Conservation (phyloP, 805 yeast genomes). For the Ogataea siamensis region DNA sequence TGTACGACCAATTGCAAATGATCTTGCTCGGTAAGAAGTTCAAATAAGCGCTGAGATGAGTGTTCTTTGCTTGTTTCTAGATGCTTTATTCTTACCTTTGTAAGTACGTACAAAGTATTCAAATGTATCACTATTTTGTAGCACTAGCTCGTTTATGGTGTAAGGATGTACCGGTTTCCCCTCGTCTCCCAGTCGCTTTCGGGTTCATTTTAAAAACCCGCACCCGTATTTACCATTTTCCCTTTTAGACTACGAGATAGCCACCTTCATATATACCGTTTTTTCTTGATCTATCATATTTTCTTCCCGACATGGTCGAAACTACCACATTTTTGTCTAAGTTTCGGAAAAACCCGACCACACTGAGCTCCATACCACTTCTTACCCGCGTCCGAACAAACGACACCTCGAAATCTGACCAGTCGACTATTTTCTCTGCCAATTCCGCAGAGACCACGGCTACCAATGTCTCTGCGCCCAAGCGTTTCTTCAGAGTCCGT, state of each 20-base stretch:
- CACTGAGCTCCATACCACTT: slow-evolving; percentile 9
- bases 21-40: slow-evolving; percentile 95
- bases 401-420: slow-evolving; percentile 21
- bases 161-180: neutral
- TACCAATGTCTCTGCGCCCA: slow-evolving; percentile 9
- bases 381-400: slow-evolving; percentile 14
- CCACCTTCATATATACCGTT: neutral
- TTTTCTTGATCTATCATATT: slow-evolving; percentile 5
- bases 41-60: slow-evolving; percentile 43
- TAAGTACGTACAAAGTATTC: slow-evolving; percentile 14
- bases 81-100: slow-evolving; percentile 8
- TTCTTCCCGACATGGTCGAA: slow-evolving; percentile 8
- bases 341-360: slow-evolving; percentile 18
- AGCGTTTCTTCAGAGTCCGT: slow-evolving; percentile 15
- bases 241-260: slow-evolving; percentile 7
- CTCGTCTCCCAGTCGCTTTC: neutral
- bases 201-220: neutral
- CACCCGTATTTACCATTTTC: slow-evolving; percentile 7
- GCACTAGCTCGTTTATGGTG: too few relatives aligned
- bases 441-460: slow-evolving; percentile 16
- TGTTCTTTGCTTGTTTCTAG: slow-evolving; percentile 13
- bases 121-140: slow-evolving; percentile 7
- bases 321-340: slow-evolving; percentile 13
- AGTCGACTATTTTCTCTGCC: slow-evolving; percentile 17
- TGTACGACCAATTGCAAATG: slow-evolving; percentile 96